Base-by-base conservation (phyloP, 345 rosid genomes). In the Euphorbia peplus region DNA sequence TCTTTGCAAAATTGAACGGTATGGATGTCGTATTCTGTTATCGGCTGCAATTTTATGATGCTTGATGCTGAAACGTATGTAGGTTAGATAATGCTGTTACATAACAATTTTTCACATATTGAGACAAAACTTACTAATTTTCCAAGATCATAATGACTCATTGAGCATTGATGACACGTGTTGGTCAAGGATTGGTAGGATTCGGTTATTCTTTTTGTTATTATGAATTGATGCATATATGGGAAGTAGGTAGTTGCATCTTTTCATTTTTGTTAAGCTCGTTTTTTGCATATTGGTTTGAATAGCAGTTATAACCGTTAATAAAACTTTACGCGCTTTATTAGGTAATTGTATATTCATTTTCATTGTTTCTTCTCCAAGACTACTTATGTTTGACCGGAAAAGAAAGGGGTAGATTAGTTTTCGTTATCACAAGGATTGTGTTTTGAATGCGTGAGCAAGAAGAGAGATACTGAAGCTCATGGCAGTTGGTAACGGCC, bases 401-500 rank as follows among this genome's bases (percentile, higher is more conserved):
- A 30, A 32, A 19, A 51, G 57, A 16, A 4, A 29, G 25, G 37
- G 39, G 0, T 3, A 28, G 13, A 16, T 12, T 24, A 37, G 57
- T 62, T 73, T 39, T 73, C 39, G 21, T 55, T 8, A 24, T 73
- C 80, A 76, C 80, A 70, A 80, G 80, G 72, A 80, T 59, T 44
- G 48, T 67, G 68, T 74, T 76, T 44, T 51, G 62, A 16, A 37
- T 67, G 75, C 72, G 29, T 75, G 48, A 64, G 28, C 16, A 26
- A 29, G 64, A 76, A 73, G 70, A 73, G 70, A 63, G 29, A 26
- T 28, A 26, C n/a, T 42, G 66, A 55, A 9, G 22, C 42, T 24
- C 59, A 59, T 53, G 83, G 78, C 53, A 42, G 76, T 60, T 70
- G 60, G 80, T 80, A 80, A 76, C 78, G 73, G 63, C 63, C 51